phyloP scores from a whole-genome alignment of 202 grass and related monocot species.

The Alloteropsis angusta region DNA sequence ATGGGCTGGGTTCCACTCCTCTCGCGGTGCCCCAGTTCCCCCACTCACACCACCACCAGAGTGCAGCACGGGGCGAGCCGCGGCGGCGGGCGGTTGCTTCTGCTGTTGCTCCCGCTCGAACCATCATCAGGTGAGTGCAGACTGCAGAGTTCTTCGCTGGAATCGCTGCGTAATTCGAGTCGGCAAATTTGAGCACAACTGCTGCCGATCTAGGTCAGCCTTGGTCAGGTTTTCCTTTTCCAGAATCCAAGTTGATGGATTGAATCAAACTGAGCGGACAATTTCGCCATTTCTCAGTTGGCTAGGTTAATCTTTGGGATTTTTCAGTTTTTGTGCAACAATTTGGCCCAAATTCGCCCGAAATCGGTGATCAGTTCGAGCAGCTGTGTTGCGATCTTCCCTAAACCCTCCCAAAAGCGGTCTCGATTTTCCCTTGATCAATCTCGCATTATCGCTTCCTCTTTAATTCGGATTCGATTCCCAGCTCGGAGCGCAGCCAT shows the following conservation, averaged over 20 bases:
- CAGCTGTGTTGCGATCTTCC: not conserved
- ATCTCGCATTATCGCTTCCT: not conserved
- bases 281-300: not conserved
- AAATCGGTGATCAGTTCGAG: not conserved
- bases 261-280: not conserved
- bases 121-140: not conserved
- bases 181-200: not conserved
- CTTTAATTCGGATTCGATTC: not conserved
- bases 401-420: not conserved
- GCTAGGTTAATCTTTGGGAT: not conserved
- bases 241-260: not conserved
- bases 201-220: not conserved
- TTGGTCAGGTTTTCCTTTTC: not conserved
- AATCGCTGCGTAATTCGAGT: not conserved
- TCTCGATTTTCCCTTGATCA: not conserved
- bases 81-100: not conserved
- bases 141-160: not conserved
- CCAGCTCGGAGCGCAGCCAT: constrained; percentile 29
- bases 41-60: not conserved
- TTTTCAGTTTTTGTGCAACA: not conserved
- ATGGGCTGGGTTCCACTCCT: not conserved
- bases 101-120: not conserved
- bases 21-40: not conserved
- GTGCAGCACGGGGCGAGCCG: not conserved
- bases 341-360: not conserved